Percentiles rank a stretch among this genome's conserved stretches.
These are phyloP conservation scores for Lolium multiflorum DNA, from an alignment of 176 grass and related monocot species.

Conservation along the genomic window DNA sequence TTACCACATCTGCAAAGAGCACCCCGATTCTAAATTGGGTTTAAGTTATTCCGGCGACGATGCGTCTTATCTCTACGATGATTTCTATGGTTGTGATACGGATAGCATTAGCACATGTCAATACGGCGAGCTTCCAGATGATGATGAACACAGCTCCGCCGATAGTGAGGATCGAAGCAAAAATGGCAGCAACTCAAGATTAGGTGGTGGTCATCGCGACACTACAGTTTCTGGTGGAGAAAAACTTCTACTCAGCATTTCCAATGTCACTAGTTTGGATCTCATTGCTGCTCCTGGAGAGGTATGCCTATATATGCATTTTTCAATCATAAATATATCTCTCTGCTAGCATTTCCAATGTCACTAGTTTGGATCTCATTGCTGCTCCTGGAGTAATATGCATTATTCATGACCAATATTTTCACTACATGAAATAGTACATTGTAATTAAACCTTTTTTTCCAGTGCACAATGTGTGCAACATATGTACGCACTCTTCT, in stretches of 20 bases:
- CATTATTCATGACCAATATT: neutral
- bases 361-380: conserved; percentile 42
- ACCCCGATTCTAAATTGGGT: no score
- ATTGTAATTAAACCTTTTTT: neutral
- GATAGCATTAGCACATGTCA: neutral
- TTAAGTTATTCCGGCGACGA: neutral
- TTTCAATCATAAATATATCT: no score
- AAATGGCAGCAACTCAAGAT: no score
- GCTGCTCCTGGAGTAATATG: conserved; percentile 12
- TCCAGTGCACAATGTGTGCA: no score
- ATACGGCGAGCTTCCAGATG: conserved; percentile 25
- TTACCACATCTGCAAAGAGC: accelerated
- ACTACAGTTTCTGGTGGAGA: conserved; percentile 15
- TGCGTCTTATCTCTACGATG: neutral
- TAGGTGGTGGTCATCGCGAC: neutral
- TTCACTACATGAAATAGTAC: neutral
- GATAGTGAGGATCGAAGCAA: neutral
- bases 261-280: conserved; percentile 43
- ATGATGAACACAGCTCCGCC: neutral
- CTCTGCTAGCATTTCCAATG: conserved; percentile 22
- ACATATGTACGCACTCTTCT: neutral
- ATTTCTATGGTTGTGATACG: neutral
- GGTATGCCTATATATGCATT: neutral
- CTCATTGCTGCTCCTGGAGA: conserved; percentile 33
- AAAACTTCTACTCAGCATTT: conserved; percentile 15